phyloP scores from a whole-genome alignment of 257 asterid genomes.

The Primulina huaijiensis region DNA sequence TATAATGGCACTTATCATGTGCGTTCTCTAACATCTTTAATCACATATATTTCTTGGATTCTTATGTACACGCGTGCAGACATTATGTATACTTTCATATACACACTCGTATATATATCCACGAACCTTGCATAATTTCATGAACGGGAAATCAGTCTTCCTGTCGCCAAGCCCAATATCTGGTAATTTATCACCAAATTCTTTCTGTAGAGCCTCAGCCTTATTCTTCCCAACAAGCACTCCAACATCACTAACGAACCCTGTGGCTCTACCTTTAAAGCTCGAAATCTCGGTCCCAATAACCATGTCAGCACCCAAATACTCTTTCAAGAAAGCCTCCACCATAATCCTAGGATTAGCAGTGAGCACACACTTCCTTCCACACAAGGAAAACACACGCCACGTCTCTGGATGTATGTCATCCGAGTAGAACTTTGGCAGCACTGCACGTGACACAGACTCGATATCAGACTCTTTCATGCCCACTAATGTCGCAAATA shows the following conservation, averaged over 20 bases:
- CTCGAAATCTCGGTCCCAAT: slow-evolving; percentile 62
- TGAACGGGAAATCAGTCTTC: slow-evolving; percentile 58
- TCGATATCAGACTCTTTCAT: slow-evolving; percentile 48
- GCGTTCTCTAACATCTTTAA: too few species aligned
- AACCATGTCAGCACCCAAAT: slow-evolving; percentile 61
- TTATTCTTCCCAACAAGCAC: slow-evolving; percentile 56
- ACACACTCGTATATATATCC: too few species aligned
- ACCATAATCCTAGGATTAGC: slow-evolving; percentile 79
- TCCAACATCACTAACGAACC: slow-evolving; percentile 49
- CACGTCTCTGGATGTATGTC: slow-evolving; percentile 73
- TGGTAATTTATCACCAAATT: slow-evolving; percentile 27
- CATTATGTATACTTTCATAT: too few species aligned
- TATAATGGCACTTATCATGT: too few species aligned
- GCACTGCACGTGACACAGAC: slow-evolving; percentile 65
- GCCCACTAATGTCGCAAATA: slow-evolving; percentile 60
- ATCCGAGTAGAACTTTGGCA: slow-evolving; percentile 57
- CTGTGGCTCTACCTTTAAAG: slow-evolving; percentile 55
- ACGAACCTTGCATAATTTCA: slow-evolving; percentile 71
- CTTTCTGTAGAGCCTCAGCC: slow-evolving; percentile 39
- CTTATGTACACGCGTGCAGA: too few species aligned
- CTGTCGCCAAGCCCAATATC: slow-evolving; percentile 66
- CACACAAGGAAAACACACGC: slow-evolving; percentile 68
- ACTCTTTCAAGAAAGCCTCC: slow-evolving; percentile 55
- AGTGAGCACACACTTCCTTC: slow-evolving; percentile 54
- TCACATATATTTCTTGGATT: too few species aligned